Base-by-base conservation (phyloP, 164 flowering plant genomes). In the Cinnamomum micranthum region DNA sequence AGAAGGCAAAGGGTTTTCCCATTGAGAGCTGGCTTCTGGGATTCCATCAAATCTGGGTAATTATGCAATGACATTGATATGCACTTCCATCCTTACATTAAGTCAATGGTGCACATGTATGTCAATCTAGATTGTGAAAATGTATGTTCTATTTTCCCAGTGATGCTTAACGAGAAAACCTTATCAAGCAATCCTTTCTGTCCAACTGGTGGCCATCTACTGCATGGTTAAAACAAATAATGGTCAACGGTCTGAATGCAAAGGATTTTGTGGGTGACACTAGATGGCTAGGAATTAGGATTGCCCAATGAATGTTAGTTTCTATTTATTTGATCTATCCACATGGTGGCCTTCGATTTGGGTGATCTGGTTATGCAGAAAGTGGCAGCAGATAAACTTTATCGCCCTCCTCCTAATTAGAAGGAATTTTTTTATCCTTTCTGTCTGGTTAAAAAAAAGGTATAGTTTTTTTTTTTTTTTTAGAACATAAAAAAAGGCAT, bases 21-120 rank as follows among this genome's bases (percentile, higher is more conserved):
- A 14, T 70, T 85, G 71, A 85, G 72, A 85, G 86, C 94, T 74
- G 74, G 82, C 75, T 88, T 93, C 75, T 93, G 98, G 98, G 95
- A 93, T 31, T 84, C 88, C 70, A 86, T 94, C 62, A 88, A 86
- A 88, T 87, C 94, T 65, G 92, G 97, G 97, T 92, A 87, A 77
- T 69, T 71, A 28, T 62, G 19, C 33, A 1, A 27, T 24, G 50
- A 68, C 55, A 14, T 70, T 66, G 72, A 77, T 2, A 22, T 55
- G n/a, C n/a, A 5, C n/a, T 20, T 55, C 60, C 60, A 55, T 5
- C 60, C 17, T 55, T 6, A 55, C 20, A 15, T 55, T 55, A 55
- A 55, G 47, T 20, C 19, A 55, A 55, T 55, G n/a, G 60, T 15
- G n/a, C 60, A 55, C 60, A 14, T 55, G 13, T 55, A 55, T 55